Base-by-base conservation (phyloP, 305 asterid genomes). In the Solanum aculeatissimum region DNA sequence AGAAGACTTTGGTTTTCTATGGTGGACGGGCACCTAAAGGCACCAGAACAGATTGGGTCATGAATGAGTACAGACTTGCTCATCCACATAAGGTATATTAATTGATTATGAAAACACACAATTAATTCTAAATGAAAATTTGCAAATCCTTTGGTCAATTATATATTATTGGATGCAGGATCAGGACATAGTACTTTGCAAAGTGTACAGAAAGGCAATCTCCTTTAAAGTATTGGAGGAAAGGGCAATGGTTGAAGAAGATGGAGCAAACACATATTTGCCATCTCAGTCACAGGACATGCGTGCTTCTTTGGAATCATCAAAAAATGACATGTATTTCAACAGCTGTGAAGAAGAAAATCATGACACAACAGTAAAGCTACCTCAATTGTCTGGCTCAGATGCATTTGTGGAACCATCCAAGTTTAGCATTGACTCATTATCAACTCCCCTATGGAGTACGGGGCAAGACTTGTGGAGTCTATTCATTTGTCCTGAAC, bases 21-120 rank as follows among this genome's bases (percentile, higher is more conserved):
- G 84, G 88, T 49, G 98, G 98, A 65, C 88, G 97, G 53, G 98
- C 98, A 29, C 97, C 98, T 3, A 91, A 93, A 19, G 98, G 98
- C 21, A 85, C 60, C 54, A 94, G 91, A 90, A 94, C 98, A 1
- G 93, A 94, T 81, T 94, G 98, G 98, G 88, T 94, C 88, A 94
- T 94, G 98, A 94, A 93, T n/a, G 98, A 94, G 88, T 94, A 91
- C 75, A 93, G 93, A 38, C 88, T 93, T 55, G 93, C 96, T 1
- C 91, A 91, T 63, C 80, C 83, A 25, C 88, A 87, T 2, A 79
- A 85, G 92, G 90, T 87, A 79, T 4, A 43, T 35, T 12, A 55
- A 60, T 23, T 65, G 14, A 14, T 6, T 7, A 2, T 25, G 42
- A 40, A 14, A 12, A 63, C 19, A 14, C 42, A 14, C n/a, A 62